phyloP scores from a whole-genome alignment of 2,329 filamentous ascomycete species.

The Penicillium palitans region DNA sequence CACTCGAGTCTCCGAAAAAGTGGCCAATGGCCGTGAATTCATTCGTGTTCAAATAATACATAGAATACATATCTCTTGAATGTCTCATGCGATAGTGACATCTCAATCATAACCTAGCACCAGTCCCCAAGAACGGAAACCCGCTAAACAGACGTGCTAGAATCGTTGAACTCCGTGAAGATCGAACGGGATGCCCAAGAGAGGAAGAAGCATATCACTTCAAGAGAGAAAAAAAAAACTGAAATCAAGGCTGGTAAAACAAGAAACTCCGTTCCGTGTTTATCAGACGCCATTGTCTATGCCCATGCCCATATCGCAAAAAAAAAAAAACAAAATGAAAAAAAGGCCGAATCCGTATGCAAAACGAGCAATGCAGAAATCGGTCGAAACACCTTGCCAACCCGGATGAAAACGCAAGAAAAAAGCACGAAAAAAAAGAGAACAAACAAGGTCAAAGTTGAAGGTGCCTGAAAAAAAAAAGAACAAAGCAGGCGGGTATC shows the following conservation, averaged over 20 bases:
- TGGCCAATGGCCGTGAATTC: constrained; percentile 6
- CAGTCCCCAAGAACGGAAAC: neutral
- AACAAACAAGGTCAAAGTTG: constrained; percentile 10
- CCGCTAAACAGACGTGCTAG: neutral
- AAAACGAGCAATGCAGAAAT: constrained; percentile 6
- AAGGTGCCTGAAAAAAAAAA: constrained; percentile 18
- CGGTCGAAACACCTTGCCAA: constrained; percentile 7
- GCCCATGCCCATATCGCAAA: constrained; percentile 20
- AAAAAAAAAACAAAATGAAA: constrained; percentile 4
- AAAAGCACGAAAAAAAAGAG: constrained; percentile 7
- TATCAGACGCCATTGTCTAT: constrained; percentile 28
- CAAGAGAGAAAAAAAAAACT: neutral
- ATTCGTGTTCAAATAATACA: constrained; percentile 27
- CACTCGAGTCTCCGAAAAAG: neutral
- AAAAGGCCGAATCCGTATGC: constrained; percentile 10
- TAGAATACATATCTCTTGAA: constrained; percentile 29
- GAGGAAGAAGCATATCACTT: constrained; percentile 7
- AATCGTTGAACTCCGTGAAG: neutral
- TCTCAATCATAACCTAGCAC: constrained; percentile 10
- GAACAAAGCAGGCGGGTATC: constrained; percentile 19
- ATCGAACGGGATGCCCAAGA: constrained; percentile 10
- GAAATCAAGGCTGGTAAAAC: constrained; percentile 7
- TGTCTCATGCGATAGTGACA: constrained; percentile 19
- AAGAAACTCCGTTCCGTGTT: constrained; percentile 26
- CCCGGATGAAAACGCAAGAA: constrained; percentile 4